phyloP scores from a whole-genome alignment of 108 stramenopile species.

The Schizochytrium sp. region DNA sequence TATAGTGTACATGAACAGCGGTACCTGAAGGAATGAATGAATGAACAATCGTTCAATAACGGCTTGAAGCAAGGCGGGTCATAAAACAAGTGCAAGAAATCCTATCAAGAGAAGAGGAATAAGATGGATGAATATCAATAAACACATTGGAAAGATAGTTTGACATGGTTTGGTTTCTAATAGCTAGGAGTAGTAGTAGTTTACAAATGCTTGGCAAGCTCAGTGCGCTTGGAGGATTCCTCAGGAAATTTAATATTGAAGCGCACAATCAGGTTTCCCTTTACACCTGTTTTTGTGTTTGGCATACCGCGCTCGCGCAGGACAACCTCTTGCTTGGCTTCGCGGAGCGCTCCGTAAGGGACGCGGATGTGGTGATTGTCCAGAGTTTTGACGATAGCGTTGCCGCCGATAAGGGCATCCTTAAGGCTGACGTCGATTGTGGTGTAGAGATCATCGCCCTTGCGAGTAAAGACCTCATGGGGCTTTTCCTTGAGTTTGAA shows the following conservation, averaged over 20 bases:
- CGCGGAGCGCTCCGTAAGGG: slow-evolving; percentile 24
- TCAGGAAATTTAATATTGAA: slow-evolving; percentile 67
- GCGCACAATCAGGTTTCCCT: slow-evolving; percentile 47
- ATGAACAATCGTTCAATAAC: no score
- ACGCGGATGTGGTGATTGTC: slow-evolving; percentile 24
- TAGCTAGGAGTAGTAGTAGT: background rate
- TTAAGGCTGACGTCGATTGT: slow-evolving; percentile 89
- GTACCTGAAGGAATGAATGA: no score
- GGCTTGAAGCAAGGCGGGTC: no score
- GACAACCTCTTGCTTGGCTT: background rate
- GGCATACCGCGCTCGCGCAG: slow-evolving; percentile 41
- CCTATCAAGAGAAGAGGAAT: no score
- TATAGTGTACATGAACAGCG: no score
- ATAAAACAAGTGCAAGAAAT: no score
- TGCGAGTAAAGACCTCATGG: slow-evolving; percentile 93
- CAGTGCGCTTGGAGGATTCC: background rate
- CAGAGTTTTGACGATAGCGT: slow-evolving; percentile 29
- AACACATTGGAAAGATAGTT: no score
- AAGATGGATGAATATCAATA: no score
- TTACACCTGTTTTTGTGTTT: slow-evolving; percentile 6
- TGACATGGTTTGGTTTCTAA: no score
- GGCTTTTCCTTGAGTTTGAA: slow-evolving; percentile 98
- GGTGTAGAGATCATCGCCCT: slow-evolving; percentile 94
- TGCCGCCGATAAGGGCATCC: slow-evolving; percentile 85
- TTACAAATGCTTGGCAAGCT: background rate